A percentile compares a stretch with the other conserved stretches of the same genome.
phyloP scores from a whole-genome alignment of 805 yeast species.

The Blastobotrys terrestris region DNA sequence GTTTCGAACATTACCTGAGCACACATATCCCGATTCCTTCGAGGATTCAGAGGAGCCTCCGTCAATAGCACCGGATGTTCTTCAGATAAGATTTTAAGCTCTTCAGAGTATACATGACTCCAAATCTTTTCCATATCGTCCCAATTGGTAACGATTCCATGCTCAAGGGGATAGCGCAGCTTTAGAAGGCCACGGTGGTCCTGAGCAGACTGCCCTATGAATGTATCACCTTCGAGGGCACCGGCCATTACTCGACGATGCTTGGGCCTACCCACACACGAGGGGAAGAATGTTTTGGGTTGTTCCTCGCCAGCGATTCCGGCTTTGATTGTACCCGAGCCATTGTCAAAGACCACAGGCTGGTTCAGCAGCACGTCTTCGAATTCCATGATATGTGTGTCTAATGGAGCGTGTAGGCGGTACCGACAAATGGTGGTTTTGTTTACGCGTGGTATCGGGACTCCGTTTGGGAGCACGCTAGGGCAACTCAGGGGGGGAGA shows the following conservation, averaged over 20 bases:
- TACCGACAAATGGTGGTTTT: not conserved
- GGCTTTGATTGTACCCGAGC: conserved; percentile 78
- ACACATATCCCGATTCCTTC: conserved; percentile 49
- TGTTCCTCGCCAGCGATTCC: conserved; percentile 91
- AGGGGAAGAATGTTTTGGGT: conserved; percentile 60
- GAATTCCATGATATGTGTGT: conserved; percentile 20
- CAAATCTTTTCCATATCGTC: conserved; percentile 78
- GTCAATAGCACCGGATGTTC: conserved; percentile 87
- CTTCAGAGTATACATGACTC: conserved; percentile 58
- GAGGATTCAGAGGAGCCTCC: conserved; percentile 82
- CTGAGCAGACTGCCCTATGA: conserved; percentile 73
- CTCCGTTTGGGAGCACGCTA: not conserved
- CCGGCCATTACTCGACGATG: conserved; percentile 80
- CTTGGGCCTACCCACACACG: conserved; percentile 73
- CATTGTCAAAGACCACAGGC: conserved; percentile 75
- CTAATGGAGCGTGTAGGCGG: too few relatives aligned
- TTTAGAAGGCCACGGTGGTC: conserved; percentile 69
- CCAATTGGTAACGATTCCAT: conserved; percentile 81
- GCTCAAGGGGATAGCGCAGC: conserved; percentile 65
- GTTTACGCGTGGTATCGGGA: not conserved
- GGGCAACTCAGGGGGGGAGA: too few relatives aligned
- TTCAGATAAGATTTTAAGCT: conserved; percentile 52
- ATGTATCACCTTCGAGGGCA: conserved; percentile 56
- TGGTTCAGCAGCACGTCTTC: conserved; percentile 48
- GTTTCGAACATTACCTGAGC: conserved; percentile 66